Evolutionary conservation across 495 filamentous ascomycete genomes (phyloP), one percentile per base, ranked within the genome.

Genomic region (Penicilliopsis zonata): DNA sequence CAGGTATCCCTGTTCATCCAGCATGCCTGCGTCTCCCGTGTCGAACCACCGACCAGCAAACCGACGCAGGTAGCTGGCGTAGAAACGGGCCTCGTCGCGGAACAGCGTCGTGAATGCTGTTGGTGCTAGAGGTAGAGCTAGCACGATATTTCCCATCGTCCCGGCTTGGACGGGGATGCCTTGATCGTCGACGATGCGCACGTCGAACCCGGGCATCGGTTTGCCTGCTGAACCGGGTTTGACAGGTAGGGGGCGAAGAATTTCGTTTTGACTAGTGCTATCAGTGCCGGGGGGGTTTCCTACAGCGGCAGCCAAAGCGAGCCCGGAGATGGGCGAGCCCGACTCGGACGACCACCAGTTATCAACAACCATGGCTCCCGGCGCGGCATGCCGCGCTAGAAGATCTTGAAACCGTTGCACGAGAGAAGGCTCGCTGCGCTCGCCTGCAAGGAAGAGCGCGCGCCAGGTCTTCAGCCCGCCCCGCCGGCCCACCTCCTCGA

Each of bases 281-380:
- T 27, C 33, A 31, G 28, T 40, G 46, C 9, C 33, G 9, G 18
- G 37, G 38, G 3, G 30, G 18, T 13, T 34, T 1, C 53, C 57
- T 3, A 69, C 59, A 9, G 39, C 35, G 31, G 53, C 43, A 9
- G 47, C 31, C 20, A 93, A 59, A 5, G 82, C 76, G 16, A 93
- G 60, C 1, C 83, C 86, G 0, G 86, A 78, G 38, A 95, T 94
- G 4, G 87, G 87, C 3, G 80, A 84, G 5, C 87, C 87, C 1
- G 81, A 84, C 53, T 94, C 87, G 1, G 83, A 88, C 3, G 82
- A 88, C 87, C 87, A 95, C 87, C 87, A 95, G 48, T 94, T 93
- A 50, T 95, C 87, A 31, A 94, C 66, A 10, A 94, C 82, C 17
- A 70, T 59, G 0, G 84, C 75, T 18, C 69, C 67, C 1, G 55